Evolutionary conservation across 441 rosid genomes (phyloP), one percentile per base, ranked within the genome.

Genomic region (Hypseocharis bilobata): DNA sequence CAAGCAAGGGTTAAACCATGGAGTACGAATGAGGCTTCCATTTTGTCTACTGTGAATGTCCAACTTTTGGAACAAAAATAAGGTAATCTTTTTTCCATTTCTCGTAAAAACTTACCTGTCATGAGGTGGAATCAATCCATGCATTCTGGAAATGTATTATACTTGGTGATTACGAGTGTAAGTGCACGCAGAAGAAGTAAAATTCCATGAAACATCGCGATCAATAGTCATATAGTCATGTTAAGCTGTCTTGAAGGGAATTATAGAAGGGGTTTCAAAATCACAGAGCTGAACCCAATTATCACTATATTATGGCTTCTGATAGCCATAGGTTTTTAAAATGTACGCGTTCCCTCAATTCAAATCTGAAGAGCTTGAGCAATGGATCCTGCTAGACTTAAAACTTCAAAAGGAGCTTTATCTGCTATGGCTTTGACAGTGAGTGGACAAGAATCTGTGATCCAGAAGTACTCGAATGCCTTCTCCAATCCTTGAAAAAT

Each of bases 361-460:
- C 83, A 93, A 61, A 84, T 91, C 78, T 88, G 95, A 23, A 93
- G 74, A 63, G 99, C 89, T 71, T 86, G 84, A 0, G 97, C 93
- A 51, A 93, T 88, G 57, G 96, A 91, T 70, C 85, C 92, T 0
- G 99, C 91, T 4, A 93, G 97, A 75, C 93, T 91, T 75, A 93
- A 66, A 63, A 93, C 78, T 79, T 91, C 93, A 16, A 93, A 93
- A 60, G 97, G 98, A 77, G 91, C 80, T 62, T 64, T 81, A 72
- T 83, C 85, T 36, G 71, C 85, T 25, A 93, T 76, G 60, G 95
- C 83, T 59, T 88, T 84, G 65, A 88, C 98, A 4, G 98, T 90
- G 16, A 30, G 74, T 0, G 98, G 96, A 72, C 98, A 93, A 36
- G 97, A 93, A 72, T 93, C 96, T 0, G 98, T 91, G 69, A 91